Evolutionary conservation across 169 alveolate species (phyloP).

Genomic region (Theileria parva): DNA sequence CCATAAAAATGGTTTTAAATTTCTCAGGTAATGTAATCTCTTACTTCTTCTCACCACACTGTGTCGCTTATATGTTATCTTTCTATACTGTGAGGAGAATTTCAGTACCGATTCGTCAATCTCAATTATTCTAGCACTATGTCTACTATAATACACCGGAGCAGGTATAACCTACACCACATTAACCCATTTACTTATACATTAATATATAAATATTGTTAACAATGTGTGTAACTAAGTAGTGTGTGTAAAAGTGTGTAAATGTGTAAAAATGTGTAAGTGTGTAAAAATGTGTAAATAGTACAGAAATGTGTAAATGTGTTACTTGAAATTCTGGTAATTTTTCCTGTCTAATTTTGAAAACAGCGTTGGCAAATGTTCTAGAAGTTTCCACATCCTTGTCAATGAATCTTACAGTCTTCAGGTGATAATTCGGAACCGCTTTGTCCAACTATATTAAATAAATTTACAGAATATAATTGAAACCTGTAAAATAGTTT

Average conservation of each 20-base stretch:
- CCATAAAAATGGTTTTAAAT: conserved; percentile 64
- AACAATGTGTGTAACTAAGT: too few relatives aligned
- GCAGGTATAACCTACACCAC: conserved; percentile 54
- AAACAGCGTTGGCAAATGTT: conserved; percentile 46
- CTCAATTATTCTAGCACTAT: conserved; percentile 55
- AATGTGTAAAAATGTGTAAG: too few relatives aligned
- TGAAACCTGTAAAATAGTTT: conserved; percentile 40
- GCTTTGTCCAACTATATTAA: conserved; percentile 24
- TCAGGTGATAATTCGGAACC: conserved; percentile 39
- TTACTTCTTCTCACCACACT: conserved; percentile 53
- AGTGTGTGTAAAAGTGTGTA: too few relatives aligned
- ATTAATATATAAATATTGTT: background rate
- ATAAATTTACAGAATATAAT: background rate
- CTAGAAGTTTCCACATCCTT: conserved; percentile 26
- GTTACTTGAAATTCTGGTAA: conserved; percentile 52
- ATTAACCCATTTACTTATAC: background rate
- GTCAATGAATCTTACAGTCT: conserved; percentile 38
- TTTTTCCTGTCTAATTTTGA: conserved; percentile 40
- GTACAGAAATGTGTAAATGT: background rate
- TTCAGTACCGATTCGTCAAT: conserved; percentile 60
- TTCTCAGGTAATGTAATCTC: conserved; percentile 54
- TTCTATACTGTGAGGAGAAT: conserved; percentile 47
- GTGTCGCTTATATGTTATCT: conserved; percentile 60
- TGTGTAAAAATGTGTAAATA: too few relatives aligned
- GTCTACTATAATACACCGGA: conserved; percentile 54